These are phyloP conservation scores for Debaryomyces fabryi DNA, from an alignment of 1,139 yeast species.

Conservation along the genomic window DNA sequence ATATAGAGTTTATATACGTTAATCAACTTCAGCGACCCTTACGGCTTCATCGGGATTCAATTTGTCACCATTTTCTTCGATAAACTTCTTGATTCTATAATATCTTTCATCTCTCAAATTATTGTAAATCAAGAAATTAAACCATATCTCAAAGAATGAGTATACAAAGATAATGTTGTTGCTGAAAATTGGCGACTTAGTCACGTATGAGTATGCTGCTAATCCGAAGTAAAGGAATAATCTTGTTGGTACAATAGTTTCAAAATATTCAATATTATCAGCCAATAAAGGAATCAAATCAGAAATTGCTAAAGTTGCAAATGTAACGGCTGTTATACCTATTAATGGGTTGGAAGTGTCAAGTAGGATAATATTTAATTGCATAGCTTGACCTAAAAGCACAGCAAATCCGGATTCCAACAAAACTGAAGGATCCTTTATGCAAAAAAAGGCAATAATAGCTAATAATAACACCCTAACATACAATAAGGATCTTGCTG, in stretches of 20 bases:
- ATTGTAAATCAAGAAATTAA: constrained; percentile 64
- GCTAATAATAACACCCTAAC: constrained; percentile 51
- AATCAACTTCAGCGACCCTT: constrained; percentile 27
- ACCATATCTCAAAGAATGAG: constrained; percentile 72
- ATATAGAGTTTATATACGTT: constrained; percentile 7
- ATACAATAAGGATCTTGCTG: constrained; percentile 54
- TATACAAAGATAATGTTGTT: constrained; percentile 65
- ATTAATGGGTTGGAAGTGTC: constrained; percentile 52
- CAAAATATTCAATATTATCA: constrained; percentile 59
- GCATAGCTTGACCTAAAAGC: constrained; percentile 61
- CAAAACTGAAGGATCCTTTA: constrained; percentile 51
- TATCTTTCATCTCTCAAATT: constrained; percentile 66
- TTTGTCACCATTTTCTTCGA: constrained; percentile 40
- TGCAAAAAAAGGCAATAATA: constrained; percentile 59
- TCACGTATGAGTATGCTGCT: constrained; percentile 46
- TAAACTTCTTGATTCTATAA: constrained; percentile 41
- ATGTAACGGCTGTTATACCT: constrained; percentile 52
- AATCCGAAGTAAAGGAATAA: constrained; percentile 56
- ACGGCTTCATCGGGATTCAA: constrained; percentile 33
- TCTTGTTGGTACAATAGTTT: constrained; percentile 69
- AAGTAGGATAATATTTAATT: constrained; percentile 47
- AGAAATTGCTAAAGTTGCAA: constrained; percentile 45
- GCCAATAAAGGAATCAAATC: constrained; percentile 65
- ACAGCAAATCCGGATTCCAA: constrained; percentile 50
- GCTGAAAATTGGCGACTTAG: constrained; percentile 48